Evolutionary conservation across 148 eudicot genomes (phyloP).

Genomic region (Polygonum aviculare): DNA sequence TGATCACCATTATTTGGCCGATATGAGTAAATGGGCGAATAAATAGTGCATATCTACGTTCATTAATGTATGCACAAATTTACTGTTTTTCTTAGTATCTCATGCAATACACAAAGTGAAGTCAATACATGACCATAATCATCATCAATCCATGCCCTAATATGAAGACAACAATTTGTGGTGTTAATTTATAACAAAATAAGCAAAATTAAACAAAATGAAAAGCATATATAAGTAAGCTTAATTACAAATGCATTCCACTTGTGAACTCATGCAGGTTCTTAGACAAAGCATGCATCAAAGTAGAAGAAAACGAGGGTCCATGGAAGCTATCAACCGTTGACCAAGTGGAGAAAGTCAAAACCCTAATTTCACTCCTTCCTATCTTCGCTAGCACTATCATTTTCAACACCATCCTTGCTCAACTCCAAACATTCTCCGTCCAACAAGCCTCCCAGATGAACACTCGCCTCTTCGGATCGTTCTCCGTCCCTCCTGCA

Average conservation of each 20-base stretch:
- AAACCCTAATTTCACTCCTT: conserved; percentile 56
- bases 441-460: conserved; percentile 85
- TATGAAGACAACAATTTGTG: too few relatives aligned
- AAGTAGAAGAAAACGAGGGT: conserved; percentile 23
- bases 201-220: too few relatives aligned
- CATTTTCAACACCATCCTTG: conserved; percentile 80
- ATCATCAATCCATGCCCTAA: too few relatives aligned
- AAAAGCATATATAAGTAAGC: background rate
- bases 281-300: conserved; percentile 84
- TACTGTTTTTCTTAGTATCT: background rate
- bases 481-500: conserved; percentile 77
- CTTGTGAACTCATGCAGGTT: conserved; percentile 5
- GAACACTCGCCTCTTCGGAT: conserved; percentile 49
- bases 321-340: conserved; percentile 69
- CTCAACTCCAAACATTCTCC: conserved; percentile 92
- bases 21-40: background rate
- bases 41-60: background rate
- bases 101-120: background rate
- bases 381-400: conserved; percentile 92
- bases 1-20: background rate
- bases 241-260: background rate
- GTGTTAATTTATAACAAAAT: too few relatives aligned
- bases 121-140: too few relatives aligned
- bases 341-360: conserved; percentile 82
- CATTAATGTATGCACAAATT: background rate